These are phyloP conservation scores for Pistacia atlantica DNA, from an alignment of 345 rosid genomes.

Conservation along the genomic window DNA sequence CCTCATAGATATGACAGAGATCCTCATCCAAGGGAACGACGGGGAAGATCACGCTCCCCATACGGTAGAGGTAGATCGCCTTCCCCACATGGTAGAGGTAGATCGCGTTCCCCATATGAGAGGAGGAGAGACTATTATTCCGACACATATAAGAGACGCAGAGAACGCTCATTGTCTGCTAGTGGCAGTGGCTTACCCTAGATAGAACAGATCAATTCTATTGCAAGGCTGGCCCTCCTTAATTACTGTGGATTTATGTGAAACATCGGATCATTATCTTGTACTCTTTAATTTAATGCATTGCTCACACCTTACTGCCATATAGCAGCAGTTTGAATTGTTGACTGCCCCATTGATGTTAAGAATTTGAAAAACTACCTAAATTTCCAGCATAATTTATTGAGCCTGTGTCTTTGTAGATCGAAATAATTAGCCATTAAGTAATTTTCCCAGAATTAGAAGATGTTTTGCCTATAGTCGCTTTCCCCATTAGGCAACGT, in stretches of 20 bases:
- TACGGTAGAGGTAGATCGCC: constrained; percentile 34
- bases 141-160: constrained; percentile 40
- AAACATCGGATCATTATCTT: not conserved
- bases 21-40: constrained; percentile 40
- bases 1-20: constrained; percentile 45
- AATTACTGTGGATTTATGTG: constrained; percentile 1
- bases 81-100: constrained; percentile 36
- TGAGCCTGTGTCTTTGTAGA: no score
- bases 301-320: no score
- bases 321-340: no score
- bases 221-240: not conserved
- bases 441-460: no score
- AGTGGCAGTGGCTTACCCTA: constrained; percentile 24
- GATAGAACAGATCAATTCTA: constrained; percentile 14
- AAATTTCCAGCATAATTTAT: no score
- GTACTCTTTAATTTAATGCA: no score
- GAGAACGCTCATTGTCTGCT: constrained; percentile 39
- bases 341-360: no score
- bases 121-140: constrained; percentile 37
- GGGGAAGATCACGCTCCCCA: constrained; percentile 57
- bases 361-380: no score
- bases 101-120: constrained; percentile 44
- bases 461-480: no score
- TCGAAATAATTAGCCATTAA: no score
- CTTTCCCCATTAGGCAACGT: no score